Conservation (phyloP, 2,329 filamentous ascomycete genomes). For the Botrytis porri region DNA sequence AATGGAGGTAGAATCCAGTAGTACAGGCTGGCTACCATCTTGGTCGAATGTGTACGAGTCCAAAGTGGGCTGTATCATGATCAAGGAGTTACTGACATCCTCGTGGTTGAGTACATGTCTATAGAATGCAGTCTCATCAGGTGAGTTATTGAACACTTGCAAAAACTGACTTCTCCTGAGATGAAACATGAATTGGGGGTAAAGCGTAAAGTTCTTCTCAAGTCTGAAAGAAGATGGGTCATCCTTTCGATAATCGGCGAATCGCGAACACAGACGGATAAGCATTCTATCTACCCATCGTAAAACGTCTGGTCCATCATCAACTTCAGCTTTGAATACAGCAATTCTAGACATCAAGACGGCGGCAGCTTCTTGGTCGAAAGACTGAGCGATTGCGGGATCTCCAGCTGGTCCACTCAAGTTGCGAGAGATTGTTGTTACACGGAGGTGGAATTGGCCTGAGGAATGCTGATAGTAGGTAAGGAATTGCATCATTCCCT, state of each 20-base stretch:
- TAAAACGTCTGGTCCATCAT: conserved; percentile 96
- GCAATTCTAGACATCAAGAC: conserved; percentile 99
- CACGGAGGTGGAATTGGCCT: conserved; percentile 91
- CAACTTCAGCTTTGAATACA: conserved; percentile 97
- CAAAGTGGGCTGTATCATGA: conserved; percentile 98
- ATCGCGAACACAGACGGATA: conserved; percentile 91
- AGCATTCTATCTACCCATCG: conserved; percentile 99
- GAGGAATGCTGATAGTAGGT: conserved; percentile 98
- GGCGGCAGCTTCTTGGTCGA: conserved; percentile 95
- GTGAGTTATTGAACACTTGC: conserved; percentile 99
- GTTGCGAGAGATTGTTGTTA: conserved; percentile 89
- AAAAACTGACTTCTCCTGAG: conserved; percentile 94
- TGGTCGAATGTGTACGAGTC: conserved; percentile 98
- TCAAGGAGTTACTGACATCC: conserved; percentile 90
- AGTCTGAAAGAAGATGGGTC: conserved; percentile 94
- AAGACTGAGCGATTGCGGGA: conserved; percentile 91
- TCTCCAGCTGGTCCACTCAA: conserved; percentile 92
- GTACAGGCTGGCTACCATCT: conserved; percentile 86
- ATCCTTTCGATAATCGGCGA: conserved; percentile 97
- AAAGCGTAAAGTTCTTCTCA: conserved; percentile 98
- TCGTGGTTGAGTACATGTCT: conserved; percentile 96
- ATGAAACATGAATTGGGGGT: conserved; percentile 99
- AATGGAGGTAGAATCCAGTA: conserved; percentile 94
- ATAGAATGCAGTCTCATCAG: conserved; percentile 98
- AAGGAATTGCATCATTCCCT: conserved; percentile 96